A percentile compares a stretch with the other conserved stretches of the same genome.
Evolutionary conservation across 495 filamentous ascomycete genomes (phyloP).

Genomic region (Annulohypoxylon stygium): DNA sequence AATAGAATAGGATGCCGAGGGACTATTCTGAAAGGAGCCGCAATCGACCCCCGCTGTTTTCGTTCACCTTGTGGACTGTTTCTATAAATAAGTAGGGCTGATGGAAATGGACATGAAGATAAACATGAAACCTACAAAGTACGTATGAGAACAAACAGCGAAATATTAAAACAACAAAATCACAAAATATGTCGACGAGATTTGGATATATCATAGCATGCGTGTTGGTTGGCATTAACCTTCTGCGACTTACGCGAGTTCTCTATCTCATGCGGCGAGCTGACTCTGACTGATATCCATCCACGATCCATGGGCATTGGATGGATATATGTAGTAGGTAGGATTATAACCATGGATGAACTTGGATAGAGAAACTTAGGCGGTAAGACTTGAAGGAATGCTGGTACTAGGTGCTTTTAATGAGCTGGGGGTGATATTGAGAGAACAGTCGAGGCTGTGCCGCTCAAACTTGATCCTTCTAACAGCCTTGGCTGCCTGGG

Average conservation of each 20-base stretch:
- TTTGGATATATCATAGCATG: too few relatives aligned
- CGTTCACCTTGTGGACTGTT: background rate
- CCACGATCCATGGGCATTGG: background rate
- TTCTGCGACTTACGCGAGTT: too few relatives aligned
- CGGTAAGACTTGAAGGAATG: background rate
- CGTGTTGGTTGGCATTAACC: too few relatives aligned
- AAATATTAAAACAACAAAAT: background rate
- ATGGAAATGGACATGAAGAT: background rate
- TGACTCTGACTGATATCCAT: too few relatives aligned
- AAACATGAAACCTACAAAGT: background rate
- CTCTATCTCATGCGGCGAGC: too few relatives aligned
- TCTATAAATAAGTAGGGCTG: conserved; percentile 13
- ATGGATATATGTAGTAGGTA: background rate
- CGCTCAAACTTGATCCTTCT: background rate
- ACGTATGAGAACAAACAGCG: background rate
- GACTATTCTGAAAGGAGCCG: background rate
- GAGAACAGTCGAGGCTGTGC: background rate
- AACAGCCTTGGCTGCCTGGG: background rate
- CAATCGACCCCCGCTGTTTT: background rate
- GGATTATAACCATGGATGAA: background rate
- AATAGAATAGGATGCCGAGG: background rate
- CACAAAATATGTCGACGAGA: too few relatives aligned
- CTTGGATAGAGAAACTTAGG: background rate
- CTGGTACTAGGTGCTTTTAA: background rate
- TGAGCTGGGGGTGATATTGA: conserved; percentile 1